Evolutionary conservation across 768 basidiomycete genomes (phyloP), one percentile per base, ranked within the genome.

Genomic region (Amanita pallidorosea): DNA sequence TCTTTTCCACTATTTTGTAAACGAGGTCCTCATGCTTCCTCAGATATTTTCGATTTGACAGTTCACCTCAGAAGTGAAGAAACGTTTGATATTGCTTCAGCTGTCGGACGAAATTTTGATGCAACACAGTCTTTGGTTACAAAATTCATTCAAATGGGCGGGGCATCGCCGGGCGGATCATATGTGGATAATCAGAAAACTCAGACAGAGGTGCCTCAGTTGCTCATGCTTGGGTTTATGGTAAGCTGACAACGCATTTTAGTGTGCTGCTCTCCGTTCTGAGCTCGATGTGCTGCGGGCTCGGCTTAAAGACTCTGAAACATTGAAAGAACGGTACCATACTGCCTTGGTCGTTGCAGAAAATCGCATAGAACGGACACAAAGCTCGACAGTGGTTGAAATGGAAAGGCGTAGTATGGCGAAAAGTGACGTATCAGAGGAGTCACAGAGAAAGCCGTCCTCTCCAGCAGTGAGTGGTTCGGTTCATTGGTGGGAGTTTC

Each of bases 401-500:
- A 63, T 76, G 55, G 73, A 76, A 57, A 59, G 65, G 20, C 70
- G 65, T 50, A 57, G 67, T 45, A 58, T 58, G 22, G 60, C 60
- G 18, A 65, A 61, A 47, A 63, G 61, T 34, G 72, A 67, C 47
- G 59, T 56, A 61, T 66, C 67, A 63, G 76, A 76, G 71, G 75
- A 72, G 66, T 65, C 71, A 56, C 69, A 67, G 62, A 63, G 63
- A 58, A 70, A 70, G 66, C 72, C 75, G 66, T 78, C 75, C 69
- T 76, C 81, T 73, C 79, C 83, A 65, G 74, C 70, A 71, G 85
- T 86, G 76, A 79, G 85, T 84, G 74, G 72, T 70, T 72, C 69
- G 72, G 68, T 74, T 70, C 70, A 75, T 72, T 76, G 77, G 80
- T 81, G 80, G 78, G 80, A 77, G 72, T 70, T 67, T 68, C 68